These are phyloP conservation scores for Bruguiera gymnorhiza DNA, from an alignment of 345 rosid genomes.

Conservation along the genomic window DNA sequence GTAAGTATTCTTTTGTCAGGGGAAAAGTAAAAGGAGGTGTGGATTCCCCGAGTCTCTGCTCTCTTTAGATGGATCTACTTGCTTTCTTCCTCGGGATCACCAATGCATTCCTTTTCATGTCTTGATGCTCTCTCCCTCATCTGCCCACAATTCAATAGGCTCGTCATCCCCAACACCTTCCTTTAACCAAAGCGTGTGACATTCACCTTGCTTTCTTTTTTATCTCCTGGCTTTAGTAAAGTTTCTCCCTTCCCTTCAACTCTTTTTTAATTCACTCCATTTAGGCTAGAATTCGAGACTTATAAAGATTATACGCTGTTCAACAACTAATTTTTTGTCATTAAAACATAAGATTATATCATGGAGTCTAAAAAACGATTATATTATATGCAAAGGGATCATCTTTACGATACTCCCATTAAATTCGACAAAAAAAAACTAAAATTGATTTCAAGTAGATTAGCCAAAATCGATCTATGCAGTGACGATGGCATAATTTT, in stretches of 20 bases:
- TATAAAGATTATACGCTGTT: no score
- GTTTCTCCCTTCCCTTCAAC: not conserved
- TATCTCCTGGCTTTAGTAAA: not conserved
- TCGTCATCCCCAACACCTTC: conserved; percentile 1
- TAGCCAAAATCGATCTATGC: no score
- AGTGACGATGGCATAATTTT: no score
- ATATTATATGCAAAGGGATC: no score
- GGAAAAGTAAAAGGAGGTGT: not conserved
- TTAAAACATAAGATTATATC: no score
- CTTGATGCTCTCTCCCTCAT: conserved; percentile 22
- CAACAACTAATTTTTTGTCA: no score
- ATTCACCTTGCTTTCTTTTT: not conserved
- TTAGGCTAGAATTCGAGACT: no score
- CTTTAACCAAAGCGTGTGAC: conserved; percentile 9
- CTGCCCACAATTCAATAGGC: not conserved
- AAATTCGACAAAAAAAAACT: no score
- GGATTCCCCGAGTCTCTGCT: not conserved
- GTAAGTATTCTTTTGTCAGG: conserved; percentile 1
- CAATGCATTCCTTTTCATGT: conserved; percentile 29
- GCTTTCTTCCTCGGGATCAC: conserved; percentile 43
- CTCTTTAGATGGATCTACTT: conserved; percentile 8
- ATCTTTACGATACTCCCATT: no score
- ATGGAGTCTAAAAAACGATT: no score
- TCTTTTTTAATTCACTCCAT: not conserved
- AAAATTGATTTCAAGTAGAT: no score